Evolutionary conservation across 306 rosid genomes (phyloP).

Genomic region (Arachis hypogaea): DNA sequence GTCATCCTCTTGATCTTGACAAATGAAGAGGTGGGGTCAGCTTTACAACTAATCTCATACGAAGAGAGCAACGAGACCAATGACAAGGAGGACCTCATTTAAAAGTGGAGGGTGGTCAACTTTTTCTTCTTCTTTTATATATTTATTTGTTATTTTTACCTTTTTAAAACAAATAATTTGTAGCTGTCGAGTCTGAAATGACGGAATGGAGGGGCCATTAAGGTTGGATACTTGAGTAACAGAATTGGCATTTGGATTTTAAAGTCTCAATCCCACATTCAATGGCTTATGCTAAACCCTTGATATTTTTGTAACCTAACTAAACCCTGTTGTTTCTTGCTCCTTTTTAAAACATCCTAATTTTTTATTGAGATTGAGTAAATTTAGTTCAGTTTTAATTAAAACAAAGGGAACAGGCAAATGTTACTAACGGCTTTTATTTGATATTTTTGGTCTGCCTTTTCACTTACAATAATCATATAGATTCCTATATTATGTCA

Average conservation of each 20-base stretch:
- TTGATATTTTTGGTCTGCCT: conserved; percentile 5
- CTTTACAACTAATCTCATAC: conserved; percentile 46
- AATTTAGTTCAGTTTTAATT: neutral
- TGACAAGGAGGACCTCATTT: conserved; percentile 15
- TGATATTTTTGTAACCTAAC: conserved; percentile 25
- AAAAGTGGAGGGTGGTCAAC: conserved; percentile 31
- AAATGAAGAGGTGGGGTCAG: conserved; percentile 35
- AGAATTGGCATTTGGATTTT: conserved; percentile 27
- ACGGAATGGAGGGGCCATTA: conserved; percentile 32
- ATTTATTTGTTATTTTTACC: neutral
- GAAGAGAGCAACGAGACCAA: conserved; percentile 22
- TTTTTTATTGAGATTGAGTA: neutral
- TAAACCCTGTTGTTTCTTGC: neutral
- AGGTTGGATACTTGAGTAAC: conserved; percentile 34
- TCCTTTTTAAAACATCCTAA: neutral
- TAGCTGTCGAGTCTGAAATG: conserved; percentile 43
- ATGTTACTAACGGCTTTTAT: conserved; percentile 17
- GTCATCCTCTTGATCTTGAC: conserved; percentile 38
- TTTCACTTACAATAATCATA: neutral
- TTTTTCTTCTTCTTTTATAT: neutral
- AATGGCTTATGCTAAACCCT: conserved; percentile 16
- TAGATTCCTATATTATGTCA: neutral
- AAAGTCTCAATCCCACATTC: conserved; percentile 27
- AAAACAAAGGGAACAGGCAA: neutral
- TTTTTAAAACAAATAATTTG: conserved; percentile 39